These are phyloP conservation scores for Daucus carota DNA, from an alignment of 129 eudicot species.

Conservation along the genomic window DH1_v3.0 NC_030384.2:22250001-22250500, in stretches of 20 bases:
- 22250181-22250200: too few relatives aligned
- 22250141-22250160: not conserved
- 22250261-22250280: not conserved
- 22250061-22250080: not conserved
- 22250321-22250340: too few relatives aligned
- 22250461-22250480: conserved; percentile 1
- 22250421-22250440: not conserved
- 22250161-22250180: not conserved
- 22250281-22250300: not conserved
- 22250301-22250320: too few relatives aligned
- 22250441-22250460: not conserved
- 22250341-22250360: not conserved
- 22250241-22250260: not conserved
- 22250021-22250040: too few relatives aligned
- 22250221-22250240: not conserved
- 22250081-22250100: not conserved
- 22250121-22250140: not conserved
- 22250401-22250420: not conserved
- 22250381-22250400: too few relatives aligned
- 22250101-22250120: not conserved
- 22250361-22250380: too few relatives aligned
- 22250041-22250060: too few relatives aligned
- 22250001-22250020: too few relatives aligned
- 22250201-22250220: not conserved
- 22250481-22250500: not conserved